Conservation (phyloP, 495 filamentous ascomycete genomes). For the Penicillium maclennaniae region DNA sequence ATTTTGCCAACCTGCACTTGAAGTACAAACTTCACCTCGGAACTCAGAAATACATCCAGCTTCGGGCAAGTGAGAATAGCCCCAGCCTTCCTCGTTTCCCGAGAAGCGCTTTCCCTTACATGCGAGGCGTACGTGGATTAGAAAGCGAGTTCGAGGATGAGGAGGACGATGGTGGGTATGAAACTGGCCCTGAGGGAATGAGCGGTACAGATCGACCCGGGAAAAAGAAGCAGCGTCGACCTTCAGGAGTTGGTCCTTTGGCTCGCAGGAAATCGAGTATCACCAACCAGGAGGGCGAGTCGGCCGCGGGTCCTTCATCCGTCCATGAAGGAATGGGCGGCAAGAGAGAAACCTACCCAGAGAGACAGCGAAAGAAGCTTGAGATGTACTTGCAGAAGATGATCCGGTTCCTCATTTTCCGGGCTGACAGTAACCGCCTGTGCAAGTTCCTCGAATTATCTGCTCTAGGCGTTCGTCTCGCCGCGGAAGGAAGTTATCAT, state of each 20-base stretch:
- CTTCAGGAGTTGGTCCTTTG: slow-evolving; percentile 45
- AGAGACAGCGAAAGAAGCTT: slow-evolving; percentile 77
- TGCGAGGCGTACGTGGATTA: slow-evolving; percentile 75
- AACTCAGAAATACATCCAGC: slow-evolving; percentile 73
- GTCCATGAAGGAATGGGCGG: slow-evolving; percentile 40
- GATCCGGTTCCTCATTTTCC: slow-evolving; percentile 92
- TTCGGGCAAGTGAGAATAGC: slow-evolving; percentile 50
- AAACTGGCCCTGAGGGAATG: slow-evolving; percentile 52
- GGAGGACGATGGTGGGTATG: slow-evolving; percentile 62
- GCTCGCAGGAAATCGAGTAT: slow-evolving; percentile 56
- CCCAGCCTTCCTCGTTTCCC: slow-evolving; percentile 79
- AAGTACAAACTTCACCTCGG: slow-evolving; percentile 82
- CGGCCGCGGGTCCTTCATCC: slow-evolving; percentile 37
- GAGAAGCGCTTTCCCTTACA: slow-evolving; percentile 84
- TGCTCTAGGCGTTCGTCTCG: slow-evolving; percentile 88
- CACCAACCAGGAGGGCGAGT: slow-evolving; percentile 42
- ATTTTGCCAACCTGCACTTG: slow-evolving; percentile 89
- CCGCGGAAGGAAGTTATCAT: slow-evolving; percentile 93
- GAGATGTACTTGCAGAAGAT: slow-evolving; percentile 92
- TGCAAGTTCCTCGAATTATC: slow-evolving; percentile 97
- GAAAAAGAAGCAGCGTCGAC: slow-evolving; percentile 50
- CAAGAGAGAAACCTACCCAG: slow-evolving; percentile 55
- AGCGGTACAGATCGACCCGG: slow-evolving; percentile 53
- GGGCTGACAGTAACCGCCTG: slow-evolving; percentile 89
- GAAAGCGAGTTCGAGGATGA: slow-evolving; percentile 77